Base-by-base conservation (phyloP, 805 yeast genomes). In the Grigorovia transvaalensis region DNA sequence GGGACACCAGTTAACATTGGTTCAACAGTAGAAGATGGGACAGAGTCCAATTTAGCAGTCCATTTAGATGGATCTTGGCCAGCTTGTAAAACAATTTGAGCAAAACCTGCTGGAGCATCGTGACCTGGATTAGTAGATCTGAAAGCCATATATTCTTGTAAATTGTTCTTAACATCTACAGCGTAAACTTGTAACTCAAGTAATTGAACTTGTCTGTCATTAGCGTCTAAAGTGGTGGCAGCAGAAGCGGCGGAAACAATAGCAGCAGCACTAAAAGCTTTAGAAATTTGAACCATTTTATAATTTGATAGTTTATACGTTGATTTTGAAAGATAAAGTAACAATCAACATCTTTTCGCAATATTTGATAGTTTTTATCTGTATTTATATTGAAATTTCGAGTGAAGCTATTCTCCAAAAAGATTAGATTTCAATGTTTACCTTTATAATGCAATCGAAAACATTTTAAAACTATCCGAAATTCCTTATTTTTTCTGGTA, bases 1-100 rank as follows among this genome's bases (percentile, higher is more conserved):
- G 72, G 70, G 35, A 67, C 56, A 45, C 63, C 69, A 18, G 69
- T 64, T 19, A 67, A 55, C 56, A 64, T 58, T 7, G 64, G 40
- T 9, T 62, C 58, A 30, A 67, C 65, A 30, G 59, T 57, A 46
- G 50, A 33, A 51, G 60, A 53, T 51, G 67, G 65, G 44, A 67
- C 55, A 47, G 54, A 51, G 15, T 53, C 19, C 52, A 54, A 62
- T 46, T 60, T 54, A 17, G 67, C 55, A 50, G 71, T 67, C 59
- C 63, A 67, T 13, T 65, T 57, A 30, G 62, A 63, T 49, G 67
- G 70, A 18, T n/a, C 19, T n/a, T 29, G 19, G 30, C 40, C 42
- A 30, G 50, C 35, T 20, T 30, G 35, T 20, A 48, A 48, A 23
- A 70, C 47, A 27, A 54, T 51, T n/a, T 47, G 45, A 29, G 45